Evolutionary conservation across 2,329 filamentous ascomycete genomes (phyloP).

Genomic region (Dactylellina drechsleri): DNA sequence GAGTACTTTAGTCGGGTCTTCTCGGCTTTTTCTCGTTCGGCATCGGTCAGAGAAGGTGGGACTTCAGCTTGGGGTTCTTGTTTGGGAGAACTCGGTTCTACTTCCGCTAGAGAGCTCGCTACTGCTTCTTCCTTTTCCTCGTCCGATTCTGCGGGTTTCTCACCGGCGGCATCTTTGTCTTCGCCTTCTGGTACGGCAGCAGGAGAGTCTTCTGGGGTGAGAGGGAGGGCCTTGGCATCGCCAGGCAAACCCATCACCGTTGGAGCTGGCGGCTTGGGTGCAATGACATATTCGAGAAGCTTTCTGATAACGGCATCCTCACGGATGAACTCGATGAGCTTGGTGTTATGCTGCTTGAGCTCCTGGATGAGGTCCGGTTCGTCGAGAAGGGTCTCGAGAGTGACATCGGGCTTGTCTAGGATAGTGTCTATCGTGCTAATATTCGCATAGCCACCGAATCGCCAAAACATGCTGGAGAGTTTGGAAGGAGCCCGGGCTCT

Average conservation of each 20-base stretch:
- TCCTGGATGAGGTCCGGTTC: slow-evolving; percentile 97
- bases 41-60: slow-evolving; percentile 63
- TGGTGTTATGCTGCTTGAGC: slow-evolving; percentile 96
- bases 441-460: slow-evolving; percentile 98
- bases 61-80: slow-evolving; percentile 60
- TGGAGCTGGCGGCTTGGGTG: slow-evolving; percentile 68
- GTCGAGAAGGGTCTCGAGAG: slow-evolving; percentile 92
- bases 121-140: slow-evolving; percentile 64
- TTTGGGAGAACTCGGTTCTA: slow-evolving; percentile 54
- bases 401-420: slow-evolving; percentile 93
- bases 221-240: slow-evolving; percentile 59
- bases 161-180: slow-evolving; percentile 65
- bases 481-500: slow-evolving; percentile 28
- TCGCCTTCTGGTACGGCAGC: slow-evolving; percentile 11
- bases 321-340: slow-evolving; percentile 93
- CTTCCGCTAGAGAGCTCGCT: slow-evolving; percentile 30
- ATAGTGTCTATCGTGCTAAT: slow-evolving; percentile 96
- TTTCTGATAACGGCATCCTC: slow-evolving; percentile 85
- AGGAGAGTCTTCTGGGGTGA: slow-evolving; percentile 33
- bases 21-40: slow-evolving; percentile 79
- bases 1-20: slow-evolving; percentile 93
- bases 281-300: slow-evolving; percentile 90
- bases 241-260: slow-evolving; percentile 38
- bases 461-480: slow-evolving; percentile 90
- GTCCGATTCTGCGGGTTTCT: slow-evolving; percentile 61